Percentiles rank a stretch among this genome's conserved stretches.
These are phyloP conservation scores for Cucurbita maxima DNA, from an alignment of 306 rosid genomes.

Conservation along the genomic window DNA sequence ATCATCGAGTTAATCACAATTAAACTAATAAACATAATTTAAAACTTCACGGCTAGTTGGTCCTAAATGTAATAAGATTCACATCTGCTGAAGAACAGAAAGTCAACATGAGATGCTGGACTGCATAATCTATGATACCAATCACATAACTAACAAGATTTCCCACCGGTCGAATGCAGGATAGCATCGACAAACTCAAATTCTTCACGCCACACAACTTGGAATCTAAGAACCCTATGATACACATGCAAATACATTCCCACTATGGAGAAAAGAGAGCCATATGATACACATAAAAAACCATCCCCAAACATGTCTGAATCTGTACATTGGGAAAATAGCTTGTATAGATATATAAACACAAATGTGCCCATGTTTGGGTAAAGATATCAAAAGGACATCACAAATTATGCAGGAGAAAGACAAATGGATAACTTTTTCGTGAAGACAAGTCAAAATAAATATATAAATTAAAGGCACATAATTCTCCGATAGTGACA, in stretches of 20 bases:
- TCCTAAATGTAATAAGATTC: neutral
- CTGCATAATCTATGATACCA: neutral
- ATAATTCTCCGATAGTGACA: neutral
- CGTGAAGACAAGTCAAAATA: neutral
- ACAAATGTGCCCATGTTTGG: neutral
- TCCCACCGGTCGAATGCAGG: neutral
- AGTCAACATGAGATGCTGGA: neutral
- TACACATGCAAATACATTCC: neutral
- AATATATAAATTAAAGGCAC: neutral
- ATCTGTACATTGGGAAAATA: neutral
- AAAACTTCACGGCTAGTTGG: neutral
- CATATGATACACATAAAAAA: neutral
- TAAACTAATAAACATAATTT: neutral
- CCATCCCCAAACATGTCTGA: neutral
- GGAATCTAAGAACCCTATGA: neutral
- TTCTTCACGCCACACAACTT: slow-evolving; percentile 4
- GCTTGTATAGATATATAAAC: neutral
- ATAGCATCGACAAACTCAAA: neutral
- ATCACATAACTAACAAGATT: neutral
- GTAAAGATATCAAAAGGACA: neutral
- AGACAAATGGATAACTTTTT: neutral
- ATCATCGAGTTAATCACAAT: neutral
- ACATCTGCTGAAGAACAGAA: neutral
- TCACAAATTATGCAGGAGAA: neutral
- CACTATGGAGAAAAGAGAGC: neutral